A percentile compares a stretch with the other conserved stretches of the same genome.
phyloP scores from a whole-genome alignment of 192 early-diverging fungal species.

The Coemansia sp. region DNA sequence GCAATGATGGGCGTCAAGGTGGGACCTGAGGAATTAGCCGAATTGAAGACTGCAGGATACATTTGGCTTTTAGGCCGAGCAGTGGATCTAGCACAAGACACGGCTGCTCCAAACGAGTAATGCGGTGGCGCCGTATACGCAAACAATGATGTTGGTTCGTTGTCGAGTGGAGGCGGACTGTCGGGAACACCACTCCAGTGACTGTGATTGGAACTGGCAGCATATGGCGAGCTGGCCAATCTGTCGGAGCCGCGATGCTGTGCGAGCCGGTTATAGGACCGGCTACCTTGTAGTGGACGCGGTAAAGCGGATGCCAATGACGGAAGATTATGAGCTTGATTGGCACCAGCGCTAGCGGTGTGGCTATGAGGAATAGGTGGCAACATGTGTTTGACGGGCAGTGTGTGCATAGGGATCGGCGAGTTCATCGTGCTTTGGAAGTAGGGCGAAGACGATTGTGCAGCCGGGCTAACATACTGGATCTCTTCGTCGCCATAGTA shows the following conservation, averaged over 20 bases:
- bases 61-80: constrained; percentile 11
- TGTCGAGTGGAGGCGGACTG: constrained; percentile 13
- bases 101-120: constrained; percentile 7
- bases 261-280: background rate
- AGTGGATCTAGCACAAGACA: constrained; percentile 35
- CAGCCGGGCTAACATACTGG: constrained; percentile 35
- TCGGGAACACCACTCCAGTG: constrained; percentile 7
- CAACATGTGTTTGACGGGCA: constrained; percentile 13
- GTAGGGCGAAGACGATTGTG: constrained; percentile 34
- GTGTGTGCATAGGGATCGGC: constrained; percentile 24
- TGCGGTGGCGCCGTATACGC: constrained; percentile 5
- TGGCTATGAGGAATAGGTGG: constrained; percentile 13
- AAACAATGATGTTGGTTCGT: background rate
- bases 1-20: constrained; percentile 6
- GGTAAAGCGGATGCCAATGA: constrained; percentile 9
- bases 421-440: constrained; percentile 45
- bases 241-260: background rate
- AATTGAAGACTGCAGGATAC: background rate
- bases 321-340: constrained; percentile 6
- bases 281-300: background rate
- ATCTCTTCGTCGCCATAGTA: constrained; percentile 17
- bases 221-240: background rate
- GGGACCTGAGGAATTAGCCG: background rate
- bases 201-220: background rate
- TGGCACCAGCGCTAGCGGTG: background rate